A percentile compares a stretch with the other conserved stretches of the same genome.
Conservation (phyloP, 148 eudicot species). For the Beta vulgaris region DNA sequence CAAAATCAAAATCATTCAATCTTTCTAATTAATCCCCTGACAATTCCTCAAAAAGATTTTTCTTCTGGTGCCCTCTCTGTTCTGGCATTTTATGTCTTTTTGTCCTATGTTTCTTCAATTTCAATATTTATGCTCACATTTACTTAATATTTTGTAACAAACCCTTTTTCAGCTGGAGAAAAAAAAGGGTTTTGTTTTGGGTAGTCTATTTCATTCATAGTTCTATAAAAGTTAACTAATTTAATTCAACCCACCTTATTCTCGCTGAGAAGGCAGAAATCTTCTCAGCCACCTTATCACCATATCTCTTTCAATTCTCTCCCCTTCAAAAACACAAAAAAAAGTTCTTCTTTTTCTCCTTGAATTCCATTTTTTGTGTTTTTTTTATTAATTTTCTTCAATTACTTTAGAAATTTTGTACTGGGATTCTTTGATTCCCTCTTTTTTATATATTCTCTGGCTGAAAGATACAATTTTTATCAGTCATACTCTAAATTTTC, state of each 20-base stretch:
- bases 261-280: conserved; percentile 7
- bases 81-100: background rate
- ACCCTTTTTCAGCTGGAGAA: conserved; percentile 9
- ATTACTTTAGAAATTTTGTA: background rate
- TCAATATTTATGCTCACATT: background rate
- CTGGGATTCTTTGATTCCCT: background rate
- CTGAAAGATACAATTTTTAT: conserved; percentile 23
- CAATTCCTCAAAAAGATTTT: conserved; percentile 26
- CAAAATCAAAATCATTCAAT: background rate
- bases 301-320: background rate
- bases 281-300: conserved; percentile 28
- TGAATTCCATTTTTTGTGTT: background rate
- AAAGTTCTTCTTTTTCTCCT: background rate
- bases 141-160: background rate
- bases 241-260: conserved; percentile 14
- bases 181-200: conserved; percentile 9
- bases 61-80: conserved; percentile 1
- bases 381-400: background rate
- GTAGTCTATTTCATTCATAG: background rate
- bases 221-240: conserved; percentile 19
- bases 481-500: background rate
- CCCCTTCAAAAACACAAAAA: background rate
- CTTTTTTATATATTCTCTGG: background rate
- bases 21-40: conserved; percentile 20
- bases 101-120: conserved; percentile 3